Evolutionary conservation across 1,284 basidiomycete species (phyloP), one percentile per base, ranked within the genome.

Genomic region (Testicularia cyperi): DNA sequence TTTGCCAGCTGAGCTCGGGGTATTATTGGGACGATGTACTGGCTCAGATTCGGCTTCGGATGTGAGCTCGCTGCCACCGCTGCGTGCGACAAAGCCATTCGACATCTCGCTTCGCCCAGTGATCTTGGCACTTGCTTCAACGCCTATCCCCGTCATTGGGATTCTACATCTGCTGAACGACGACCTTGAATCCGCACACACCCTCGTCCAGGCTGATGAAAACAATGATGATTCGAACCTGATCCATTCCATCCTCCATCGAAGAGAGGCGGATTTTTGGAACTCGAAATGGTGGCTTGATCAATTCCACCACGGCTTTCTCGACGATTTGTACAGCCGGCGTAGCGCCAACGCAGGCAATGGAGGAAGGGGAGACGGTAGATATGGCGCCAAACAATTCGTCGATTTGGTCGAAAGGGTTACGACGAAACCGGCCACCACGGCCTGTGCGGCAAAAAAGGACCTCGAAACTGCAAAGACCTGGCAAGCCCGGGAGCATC

Each of bases 211-310:
- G 21, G 37, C 54, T 25, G 54, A 70, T 36, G 67, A 68, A 8
- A 15, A n/a, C 4, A 53, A 53, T 22, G 16, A 22, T 12, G 38
- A 56, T 23, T 65, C 47, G 4, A 49, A 66, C 30, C 27, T 63
- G 22, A 44, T 61, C 42, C 65, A 68, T 19, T 49, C 65, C n/a
- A 48, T 63, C 18, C 34, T 68, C 26, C 65, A 68, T 28, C 53
- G 65, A 2, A 30, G 65, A 3, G 65, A 68, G 31, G 60, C 42
- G 4, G 65, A 68, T 24, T 68, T 52, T 22, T 66, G 65, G 63
- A 68, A 68, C 48, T 57, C 48, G 5, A 68, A 65, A 36, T 65
- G 57, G 56, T 68, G 65, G 65, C 49, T 62, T 29, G 36, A 44
- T 30, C 56, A 51, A 22, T 49, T 68, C 23, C 20, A 39, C 1